Evolutionary conservation across 2,329 filamentous ascomycete genomes (phyloP), one percentile per base, ranked within the genome.

Genomic region (Juglanconis juglandina): DNA sequence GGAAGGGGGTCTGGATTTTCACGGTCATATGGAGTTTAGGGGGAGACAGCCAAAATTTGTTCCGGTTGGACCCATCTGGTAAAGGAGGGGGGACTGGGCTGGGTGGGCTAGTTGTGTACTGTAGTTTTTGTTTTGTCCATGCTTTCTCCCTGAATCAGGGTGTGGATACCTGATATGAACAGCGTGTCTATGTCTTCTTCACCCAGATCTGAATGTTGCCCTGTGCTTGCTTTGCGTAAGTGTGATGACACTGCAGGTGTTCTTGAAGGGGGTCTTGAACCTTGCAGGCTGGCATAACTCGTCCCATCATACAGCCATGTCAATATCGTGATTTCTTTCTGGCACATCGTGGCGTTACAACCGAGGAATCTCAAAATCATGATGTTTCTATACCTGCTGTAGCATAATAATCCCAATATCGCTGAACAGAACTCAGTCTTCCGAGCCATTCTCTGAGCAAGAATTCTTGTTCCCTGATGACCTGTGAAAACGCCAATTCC

Each of bases 141-240:
- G 35, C 53, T 60, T 42, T 57, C 30, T 48, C 37, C 11, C 42
- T 48, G 56, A 37, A 42, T 34, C 32, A 46, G 30, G 52, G 60
- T 59, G 52, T 56, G 51, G 56, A 59, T 59, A 62, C 56, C 56
- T 56, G 56, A 39, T 53, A 56, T 47, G 60, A 51, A 56, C 47
- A 62, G 60, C 60, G 60, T 59, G 55, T 62, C 53, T 48, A 59
- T 62, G 56, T 59, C 52, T 44, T 47, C 39, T 52, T 6, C 8
- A 14, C 33, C 33, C 30, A 48, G 3, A 13, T 34, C 24, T 24
- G 24, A 24, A 24, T 24, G 24, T 24, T 24, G 24, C 24, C 24
- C 24, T 24, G 24, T 24, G 24, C 24, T 24, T 9, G 17, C 32
- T 32, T 10, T 53, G 9, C 34, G 24, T 24, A 24, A 24, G 24